Percentiles rank a stretch among this genome's conserved stretches.
These are phyloP conservation scores for Nitzschia sp. DNA, from an alignment of 108 stramenopile genomes.

Conservation along the genomic window DNA sequence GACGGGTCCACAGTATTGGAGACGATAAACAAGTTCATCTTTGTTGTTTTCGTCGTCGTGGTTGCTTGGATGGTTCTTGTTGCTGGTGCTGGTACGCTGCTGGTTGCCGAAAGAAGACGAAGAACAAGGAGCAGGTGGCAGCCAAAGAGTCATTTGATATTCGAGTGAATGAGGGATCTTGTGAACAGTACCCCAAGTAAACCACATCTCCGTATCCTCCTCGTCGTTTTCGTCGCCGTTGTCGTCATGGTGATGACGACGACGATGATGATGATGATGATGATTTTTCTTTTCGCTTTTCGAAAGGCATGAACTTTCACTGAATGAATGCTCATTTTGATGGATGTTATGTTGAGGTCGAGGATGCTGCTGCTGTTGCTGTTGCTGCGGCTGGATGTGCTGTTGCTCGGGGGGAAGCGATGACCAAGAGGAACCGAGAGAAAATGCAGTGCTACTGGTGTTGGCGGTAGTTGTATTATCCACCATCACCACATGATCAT, in stretches of 20 bases:
- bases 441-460: no score
- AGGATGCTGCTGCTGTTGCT: no score
- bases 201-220: background rate
- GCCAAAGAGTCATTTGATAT: conserved; percentile 2
- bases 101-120: no score
- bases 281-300: background rate
- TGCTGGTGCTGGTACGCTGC: background rate
- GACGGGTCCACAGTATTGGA: conserved; percentile 2
- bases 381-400: no score
- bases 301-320: no score
- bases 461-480: no score
- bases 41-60: background rate
- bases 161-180: background rate
- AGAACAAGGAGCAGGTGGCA: background rate
- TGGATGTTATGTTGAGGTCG: no score
- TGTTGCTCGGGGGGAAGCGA: no score
- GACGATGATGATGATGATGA: background rate
- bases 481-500: no score
- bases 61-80: background rate
- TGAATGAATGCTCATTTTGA: no score
- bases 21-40: background rate
- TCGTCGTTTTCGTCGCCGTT: background rate
- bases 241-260: background rate
- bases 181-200: background rate
- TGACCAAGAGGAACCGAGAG: no score